Evolutionary conservation across 495 filamentous ascomycete genomes (phyloP).

Genomic region (Stereocaulon alpinum): DNA sequence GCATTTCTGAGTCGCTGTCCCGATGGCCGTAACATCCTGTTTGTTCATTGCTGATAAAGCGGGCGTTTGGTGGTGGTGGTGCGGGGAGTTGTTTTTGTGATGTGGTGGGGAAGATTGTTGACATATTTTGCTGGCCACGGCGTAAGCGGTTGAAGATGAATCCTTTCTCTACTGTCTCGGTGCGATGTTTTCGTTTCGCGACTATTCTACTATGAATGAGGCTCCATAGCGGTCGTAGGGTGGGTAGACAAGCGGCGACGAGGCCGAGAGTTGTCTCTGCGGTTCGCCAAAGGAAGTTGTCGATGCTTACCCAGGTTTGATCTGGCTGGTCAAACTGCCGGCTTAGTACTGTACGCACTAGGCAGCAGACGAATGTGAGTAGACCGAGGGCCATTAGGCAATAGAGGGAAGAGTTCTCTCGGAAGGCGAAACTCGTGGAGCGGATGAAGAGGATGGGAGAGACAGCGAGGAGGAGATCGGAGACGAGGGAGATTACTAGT

Average conservation of each 20-base stretch:
- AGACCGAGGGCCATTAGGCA: slow-evolving; percentile 28
- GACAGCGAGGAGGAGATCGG: slow-evolving; percentile 27
- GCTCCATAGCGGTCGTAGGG: slow-evolving; percentile 5
- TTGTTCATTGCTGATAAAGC: too few relatives aligned
- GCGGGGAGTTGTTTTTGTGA: too few relatives aligned
- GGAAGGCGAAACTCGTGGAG: slow-evolving; percentile 15
- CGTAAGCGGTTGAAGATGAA: too few relatives aligned
- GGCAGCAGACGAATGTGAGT: slow-evolving; percentile 17
- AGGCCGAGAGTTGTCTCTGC: slow-evolving; percentile 4
- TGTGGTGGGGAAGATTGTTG: too few relatives aligned
- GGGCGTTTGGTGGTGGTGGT: too few relatives aligned
- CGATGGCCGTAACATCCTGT: too few relatives aligned
- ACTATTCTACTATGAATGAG: neutral
- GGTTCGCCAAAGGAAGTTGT: slow-evolving; percentile 6
- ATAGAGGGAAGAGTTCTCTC: slow-evolving; percentile 25
- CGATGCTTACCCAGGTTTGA: slow-evolving; percentile 2
- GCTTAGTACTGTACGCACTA: slow-evolving; percentile 11
- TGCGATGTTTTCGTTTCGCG: too few relatives aligned
- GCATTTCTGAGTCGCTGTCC: too few relatives aligned
- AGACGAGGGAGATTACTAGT: slow-evolving; percentile 10
- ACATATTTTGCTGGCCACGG: too few relatives aligned
- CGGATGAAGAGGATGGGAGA: slow-evolving; percentile 29
- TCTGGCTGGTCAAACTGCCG: slow-evolving; percentile 2
- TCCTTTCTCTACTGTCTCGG: too few relatives aligned
- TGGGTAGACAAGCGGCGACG: slow-evolving; percentile 1